phyloP scores from a whole-genome alignment of 805 yeast genomes.

The Saccharomycopsis amapae region DNA sequence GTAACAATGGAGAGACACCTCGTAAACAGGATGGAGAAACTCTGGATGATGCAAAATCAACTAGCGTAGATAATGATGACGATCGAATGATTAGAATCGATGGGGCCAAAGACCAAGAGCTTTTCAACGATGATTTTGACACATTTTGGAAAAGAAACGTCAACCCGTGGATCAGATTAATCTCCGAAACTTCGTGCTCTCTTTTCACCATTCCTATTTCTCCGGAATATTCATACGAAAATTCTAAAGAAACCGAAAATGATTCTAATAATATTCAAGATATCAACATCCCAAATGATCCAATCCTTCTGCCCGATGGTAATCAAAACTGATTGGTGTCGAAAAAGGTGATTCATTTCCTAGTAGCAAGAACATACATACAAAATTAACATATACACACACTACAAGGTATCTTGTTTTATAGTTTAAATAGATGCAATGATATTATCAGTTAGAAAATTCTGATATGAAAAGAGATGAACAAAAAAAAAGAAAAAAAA shows the following conservation, averaged over 20 bases:
- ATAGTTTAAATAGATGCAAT: too few relatives aligned
- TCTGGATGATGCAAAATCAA: neutral
- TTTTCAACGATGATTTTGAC: conserved; percentile 7
- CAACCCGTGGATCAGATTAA: conserved; percentile 4
- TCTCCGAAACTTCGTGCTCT: neutral
- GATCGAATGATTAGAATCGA: neutral
- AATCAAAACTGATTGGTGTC: too few relatives aligned
- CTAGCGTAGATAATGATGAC: neutral
- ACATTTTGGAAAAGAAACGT: conserved; percentile 1
- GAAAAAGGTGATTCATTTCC: too few relatives aligned
- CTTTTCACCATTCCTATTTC: neutral
- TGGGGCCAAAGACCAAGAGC: neutral
- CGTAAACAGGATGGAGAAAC: neutral
- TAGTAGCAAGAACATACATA: too few relatives aligned
- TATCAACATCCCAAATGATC: too few relatives aligned
- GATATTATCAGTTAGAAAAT: too few relatives aligned
- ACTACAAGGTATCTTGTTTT: too few relatives aligned
- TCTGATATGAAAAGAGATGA: too few relatives aligned
- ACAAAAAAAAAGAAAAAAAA: too few relatives aligned
- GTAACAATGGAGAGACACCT: neutral
- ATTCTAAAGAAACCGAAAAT: neutral
- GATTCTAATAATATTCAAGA: neutral
- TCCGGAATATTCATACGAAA: neutral
- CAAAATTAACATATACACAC: too few relatives aligned
- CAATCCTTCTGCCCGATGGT: too few relatives aligned